phyloP scores from a whole-genome alignment of 805 yeast genomes.

The Saturnispora saitoi region DNA sequence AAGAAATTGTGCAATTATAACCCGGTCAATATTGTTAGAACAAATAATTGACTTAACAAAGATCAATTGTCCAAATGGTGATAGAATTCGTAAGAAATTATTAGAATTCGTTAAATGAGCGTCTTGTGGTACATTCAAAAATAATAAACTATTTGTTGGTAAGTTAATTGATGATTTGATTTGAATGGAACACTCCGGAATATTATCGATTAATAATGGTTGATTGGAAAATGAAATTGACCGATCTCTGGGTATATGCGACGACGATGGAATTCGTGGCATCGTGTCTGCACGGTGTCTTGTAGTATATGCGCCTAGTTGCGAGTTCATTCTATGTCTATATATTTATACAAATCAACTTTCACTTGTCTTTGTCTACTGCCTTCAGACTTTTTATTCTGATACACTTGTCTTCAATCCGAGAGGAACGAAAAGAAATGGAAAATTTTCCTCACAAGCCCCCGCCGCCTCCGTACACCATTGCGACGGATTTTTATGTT shows the following conservation, averaged over 20 bases:
- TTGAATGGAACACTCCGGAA: constrained; percentile 48
- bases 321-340: not conserved
- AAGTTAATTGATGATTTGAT: constrained; percentile 68
- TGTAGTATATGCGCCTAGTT: not conserved
- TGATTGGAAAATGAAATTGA: not conserved
- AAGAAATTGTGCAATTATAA: constrained; percentile 65
- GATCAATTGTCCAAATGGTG: constrained; percentile 52
- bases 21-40: constrained; percentile 25
- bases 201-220: constrained; percentile 41
- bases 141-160: constrained; percentile 68
- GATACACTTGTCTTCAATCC: no score
- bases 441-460: no score
- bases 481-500: not conserved
- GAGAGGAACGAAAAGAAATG: no score
- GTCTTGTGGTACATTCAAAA: constrained; percentile 67
- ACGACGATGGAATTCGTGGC: not conserved
- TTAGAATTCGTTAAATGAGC: constrained; percentile 37
- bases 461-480: no score
- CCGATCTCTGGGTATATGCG: not conserved
- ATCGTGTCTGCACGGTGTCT: not conserved
- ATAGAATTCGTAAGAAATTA: constrained; percentile 43
- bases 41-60: constrained; percentile 52
- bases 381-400: not conserved
- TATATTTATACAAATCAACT: no score
- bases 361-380: no score